Evolutionary conservation across 306 rosid species (phyloP), one percentile per base, ranked within the genome.

Genomic region (Trifolium fragiferum): DNA sequence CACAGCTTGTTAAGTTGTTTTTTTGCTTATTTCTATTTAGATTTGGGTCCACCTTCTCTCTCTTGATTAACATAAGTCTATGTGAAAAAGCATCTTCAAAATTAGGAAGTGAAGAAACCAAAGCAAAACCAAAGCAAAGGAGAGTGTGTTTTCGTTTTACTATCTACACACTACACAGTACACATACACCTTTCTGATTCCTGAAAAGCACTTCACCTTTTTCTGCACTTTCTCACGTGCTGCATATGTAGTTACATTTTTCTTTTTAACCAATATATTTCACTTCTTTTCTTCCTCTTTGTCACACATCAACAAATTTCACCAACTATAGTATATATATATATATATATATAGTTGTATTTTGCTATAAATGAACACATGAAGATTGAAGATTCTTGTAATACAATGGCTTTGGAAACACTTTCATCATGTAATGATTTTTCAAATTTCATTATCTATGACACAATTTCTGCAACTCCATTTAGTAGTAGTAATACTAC

Each of bases 1-100:
- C 90, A 83, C 92, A 89, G 94, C 89, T 87, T 60, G 83, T 84
- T 82, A 2, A 74, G 78, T 86, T 91, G 97, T 89, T 87, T 87
- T 80, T 84, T 82, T 89, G 87, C 90, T 47, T 80, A 88, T 79
- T 87, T 89, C 92, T 78, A 89, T 86, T 84, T 86, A 77, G 90
- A 91, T 89, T 89, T 87, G 90, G 90, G 94, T 76, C 97, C 94
- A 88, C 82, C 82, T n/a, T 18, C 19, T 50, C 70, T 63, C 46
- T 16, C 9, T 64, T 11, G 50, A 18, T 64, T 62, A 44, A 75
- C 82, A 67, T 73, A 74, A 49, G 64, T 78, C 58, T 78, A 82
- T 83, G 82, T 83, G 85, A 85, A 84, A 78, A 84, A 78, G 68
- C 83, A 78, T 81, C 89, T 76, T 55, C 73, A 76, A 77, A 82